These are phyloP conservation scores for Curvularia spicifera DNA, from an alignment of 2,329 filamentous ascomycete species.

Conservation along the genomic window DNA sequence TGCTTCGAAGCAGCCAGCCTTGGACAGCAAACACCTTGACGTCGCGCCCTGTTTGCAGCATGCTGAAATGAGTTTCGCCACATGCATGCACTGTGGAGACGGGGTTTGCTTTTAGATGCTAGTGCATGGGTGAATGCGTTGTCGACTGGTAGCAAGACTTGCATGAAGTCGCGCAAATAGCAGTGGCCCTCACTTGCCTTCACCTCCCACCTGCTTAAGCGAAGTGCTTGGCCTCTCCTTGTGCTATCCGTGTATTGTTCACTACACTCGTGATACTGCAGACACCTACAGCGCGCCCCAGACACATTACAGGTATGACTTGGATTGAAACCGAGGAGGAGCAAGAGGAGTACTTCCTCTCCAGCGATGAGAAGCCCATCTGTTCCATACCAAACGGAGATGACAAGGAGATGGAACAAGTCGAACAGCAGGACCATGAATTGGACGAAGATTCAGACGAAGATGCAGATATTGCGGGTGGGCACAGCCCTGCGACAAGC, in stretches of 20 bases:
- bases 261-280: not conserved
- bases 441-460: conserved; percentile 31
- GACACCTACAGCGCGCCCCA: not conserved
- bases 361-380: conserved; percentile 15
- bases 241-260: not conserved
- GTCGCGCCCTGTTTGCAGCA: not conserved
- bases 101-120: not conserved
- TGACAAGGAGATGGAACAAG: not conserved
- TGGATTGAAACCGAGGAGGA: conserved; percentile 29
- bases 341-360: conserved; percentile 25
- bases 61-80: not conserved
- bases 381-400: conserved; percentile 15
- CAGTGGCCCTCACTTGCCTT: conserved; percentile 15
- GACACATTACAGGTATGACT: conserved; percentile 18
- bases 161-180: conserved; percentile 19
- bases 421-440: not conserved
- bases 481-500: conserved; percentile 35
- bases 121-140: conserved; percentile 15
- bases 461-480: conserved; percentile 32
- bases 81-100: not conserved
- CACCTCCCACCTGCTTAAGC: conserved; percentile 1
- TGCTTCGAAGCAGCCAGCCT: not conserved
- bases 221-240: not conserved
- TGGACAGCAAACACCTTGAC: not conserved
- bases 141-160: conserved; percentile 22